A percentile compares a stretch with the other conserved stretches of the same genome.
phyloP scores from a whole-genome alignment of 164 flowering plant species.

The Nymphaea colorata region DNA sequence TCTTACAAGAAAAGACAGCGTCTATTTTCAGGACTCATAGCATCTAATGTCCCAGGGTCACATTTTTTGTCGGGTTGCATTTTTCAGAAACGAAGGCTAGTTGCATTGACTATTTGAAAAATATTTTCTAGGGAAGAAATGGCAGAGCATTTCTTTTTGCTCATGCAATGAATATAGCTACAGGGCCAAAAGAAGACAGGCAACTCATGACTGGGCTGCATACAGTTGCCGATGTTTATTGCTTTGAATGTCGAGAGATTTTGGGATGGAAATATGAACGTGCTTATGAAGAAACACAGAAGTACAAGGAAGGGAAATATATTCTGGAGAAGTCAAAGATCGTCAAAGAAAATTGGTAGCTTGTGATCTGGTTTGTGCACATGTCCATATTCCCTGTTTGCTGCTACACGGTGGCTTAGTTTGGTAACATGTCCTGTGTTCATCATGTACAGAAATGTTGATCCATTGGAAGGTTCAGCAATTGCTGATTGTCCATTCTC shows the following conservation, averaged over 20 bases:
- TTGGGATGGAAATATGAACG: slow-evolving; percentile 57
- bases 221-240: slow-evolving; percentile 46
- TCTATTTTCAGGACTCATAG: background rate
- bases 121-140: slow-evolving; percentile 22
- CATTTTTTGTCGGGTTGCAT: background rate
- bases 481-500: slow-evolving; percentile 2
- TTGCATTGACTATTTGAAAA: background rate
- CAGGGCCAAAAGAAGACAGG: slow-evolving; percentile 44
- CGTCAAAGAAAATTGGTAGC: slow-evolving; percentile 41
- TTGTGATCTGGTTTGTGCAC: background rate
- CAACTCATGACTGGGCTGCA: slow-evolving; percentile 46
- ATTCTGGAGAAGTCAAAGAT: slow-evolving; percentile 46
- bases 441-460: slow-evolving; percentile 16
- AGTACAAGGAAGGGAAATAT: slow-evolving; percentile 56
- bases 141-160: slow-evolving; percentile 47
- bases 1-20: background rate
- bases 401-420: slow-evolving; percentile 5
- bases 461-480: slow-evolving; percentile 14
- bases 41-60: background rate
- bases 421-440: slow-evolving; percentile 10
- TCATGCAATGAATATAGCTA: slow-evolving; percentile 40
- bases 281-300: slow-evolving; percentile 47
- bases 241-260: slow-evolving; percentile 37
- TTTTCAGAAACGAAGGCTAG: background rate
- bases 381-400: background rate